Evolutionary conservation across 179 eudicot species (phyloP).

Genomic region (Corrigiola litoralis): DNA sequence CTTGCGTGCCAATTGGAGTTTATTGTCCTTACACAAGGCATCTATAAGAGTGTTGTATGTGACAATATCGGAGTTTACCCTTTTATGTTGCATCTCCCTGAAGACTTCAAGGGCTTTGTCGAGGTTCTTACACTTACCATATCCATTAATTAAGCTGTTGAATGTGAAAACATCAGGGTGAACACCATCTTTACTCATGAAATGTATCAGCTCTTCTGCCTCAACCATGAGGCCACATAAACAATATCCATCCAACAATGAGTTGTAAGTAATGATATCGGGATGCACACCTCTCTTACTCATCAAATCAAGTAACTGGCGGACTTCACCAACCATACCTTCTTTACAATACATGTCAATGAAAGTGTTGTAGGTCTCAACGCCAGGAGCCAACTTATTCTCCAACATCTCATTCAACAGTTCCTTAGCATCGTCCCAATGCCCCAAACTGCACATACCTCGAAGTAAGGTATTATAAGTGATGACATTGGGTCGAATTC

Average conservation of each 20-base stretch:
- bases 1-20: constrained; percentile 8
- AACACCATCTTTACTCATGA: constrained; percentile 25
- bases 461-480: constrained; percentile 21
- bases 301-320: constrained; percentile 22
- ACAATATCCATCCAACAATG: constrained; percentile 33
- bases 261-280: constrained; percentile 23
- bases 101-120: too few species aligned
- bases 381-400: constrained; percentile 8
- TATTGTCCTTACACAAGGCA: too few species aligned
- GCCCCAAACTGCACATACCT: too few species aligned
- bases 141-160: too few species aligned
- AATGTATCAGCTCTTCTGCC: constrained; percentile 19
- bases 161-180: constrained; percentile 31
- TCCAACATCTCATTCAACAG: constrained; percentile 26
- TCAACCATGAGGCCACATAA: constrained; percentile 21
- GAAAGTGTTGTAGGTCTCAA: constrained; percentile 22
- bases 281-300: constrained; percentile 26
- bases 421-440: constrained; percentile 21
- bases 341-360: constrained; percentile 28
- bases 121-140: too few species aligned
- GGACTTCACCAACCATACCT: too few species aligned
- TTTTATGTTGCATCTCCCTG: constrained; percentile 16
- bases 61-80: constrained; percentile 15
- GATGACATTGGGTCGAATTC: constrained; percentile 14
- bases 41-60: constrained; percentile 22